Evolutionary conservation across 2,329 filamentous ascomycete species (phyloP).

Genomic region (Colletotrichum sp.): DNA sequence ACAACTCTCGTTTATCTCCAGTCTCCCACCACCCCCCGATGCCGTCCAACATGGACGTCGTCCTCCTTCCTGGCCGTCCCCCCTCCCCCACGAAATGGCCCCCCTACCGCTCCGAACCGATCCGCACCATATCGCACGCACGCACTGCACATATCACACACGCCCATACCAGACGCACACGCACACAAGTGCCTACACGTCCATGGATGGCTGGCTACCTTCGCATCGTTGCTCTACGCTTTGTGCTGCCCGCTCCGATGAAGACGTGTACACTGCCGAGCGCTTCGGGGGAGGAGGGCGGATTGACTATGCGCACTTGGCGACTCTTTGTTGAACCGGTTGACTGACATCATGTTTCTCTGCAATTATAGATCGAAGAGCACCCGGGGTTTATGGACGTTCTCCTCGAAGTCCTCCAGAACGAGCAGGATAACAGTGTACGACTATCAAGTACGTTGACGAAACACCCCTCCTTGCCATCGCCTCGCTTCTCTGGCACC

Average conservation of each 20-base stretch:
- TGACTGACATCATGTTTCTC: constrained; percentile 10
- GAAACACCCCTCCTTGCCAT: not conserved
- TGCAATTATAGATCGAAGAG: constrained; percentile 76
- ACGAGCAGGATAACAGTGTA: constrained; percentile 83
- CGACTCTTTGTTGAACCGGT: constrained; percentile 19
- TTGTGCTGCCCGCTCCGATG: not conserved
- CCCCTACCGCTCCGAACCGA: constrained; percentile 15
- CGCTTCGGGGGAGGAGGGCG: not conserved
- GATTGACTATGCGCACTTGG: not conserved
- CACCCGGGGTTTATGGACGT: constrained; percentile 90
- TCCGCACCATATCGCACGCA: constrained; percentile 10
- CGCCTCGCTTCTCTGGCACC: not conserved
- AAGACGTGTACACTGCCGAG: not conserved
- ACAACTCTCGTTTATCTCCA: constrained; percentile 18
- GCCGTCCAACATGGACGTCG: not conserved
- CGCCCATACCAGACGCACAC: constrained; percentile 8
- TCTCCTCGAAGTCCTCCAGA: constrained; percentile 87
- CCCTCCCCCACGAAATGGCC: constrained; percentile 19
- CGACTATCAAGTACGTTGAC: constrained; percentile 81
- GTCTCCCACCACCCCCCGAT: not conserved
- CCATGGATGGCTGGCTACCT: not conserved
- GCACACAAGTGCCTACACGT: not conserved
- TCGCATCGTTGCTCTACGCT: constrained; percentile 9
- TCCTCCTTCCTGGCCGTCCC: not conserved
- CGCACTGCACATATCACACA: not conserved